phyloP scores from a whole-genome alignment of 2,329 filamentous ascomycete species.

The Cordyceps cateniannulata region DNA sequence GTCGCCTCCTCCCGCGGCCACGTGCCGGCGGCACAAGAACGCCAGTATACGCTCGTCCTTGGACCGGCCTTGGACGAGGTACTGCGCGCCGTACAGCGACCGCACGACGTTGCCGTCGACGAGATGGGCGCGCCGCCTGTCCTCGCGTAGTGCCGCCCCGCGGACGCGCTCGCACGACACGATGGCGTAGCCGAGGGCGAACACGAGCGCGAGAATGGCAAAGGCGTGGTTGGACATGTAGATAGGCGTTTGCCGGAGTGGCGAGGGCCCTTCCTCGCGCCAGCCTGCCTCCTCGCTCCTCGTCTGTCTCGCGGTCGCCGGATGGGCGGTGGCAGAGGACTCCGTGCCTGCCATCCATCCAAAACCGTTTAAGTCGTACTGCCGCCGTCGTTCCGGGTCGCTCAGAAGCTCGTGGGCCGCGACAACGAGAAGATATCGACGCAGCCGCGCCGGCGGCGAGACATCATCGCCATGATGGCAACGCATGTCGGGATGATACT shows the following conservation, averaged over 20 bases:
- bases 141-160: constrained; percentile 27
- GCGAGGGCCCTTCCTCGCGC: constrained; percentile 14
- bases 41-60: constrained; percentile 17
- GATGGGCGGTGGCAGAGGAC: neutral
- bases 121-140: neutral
- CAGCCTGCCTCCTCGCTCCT: neutral
- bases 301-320: neutral
- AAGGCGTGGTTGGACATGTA: constrained; percentile 14
- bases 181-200: constrained; percentile 13
- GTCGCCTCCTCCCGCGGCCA: neutral
- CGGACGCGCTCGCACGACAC: constrained; percentile 3
- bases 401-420: constrained; percentile 16
- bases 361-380: constrained; percentile 13
- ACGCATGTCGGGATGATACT: constrained; percentile 18
- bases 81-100: neutral
- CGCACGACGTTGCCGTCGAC: constrained; percentile 11
- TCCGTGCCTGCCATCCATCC: constrained; percentile 6
- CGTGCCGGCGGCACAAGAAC: constrained; percentile 13
- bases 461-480: neutral
- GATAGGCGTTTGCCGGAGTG: constrained; percentile 1
- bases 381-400: constrained; percentile 9
- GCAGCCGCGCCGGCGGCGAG: neutral
- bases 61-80: constrained; percentile 9
- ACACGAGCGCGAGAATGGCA: constrained; percentile 12
- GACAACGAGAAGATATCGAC: constrained; percentile 16